Conservation (phyloP, 1,139 yeast species). For the Geotrichum aggregatum region DNA sequence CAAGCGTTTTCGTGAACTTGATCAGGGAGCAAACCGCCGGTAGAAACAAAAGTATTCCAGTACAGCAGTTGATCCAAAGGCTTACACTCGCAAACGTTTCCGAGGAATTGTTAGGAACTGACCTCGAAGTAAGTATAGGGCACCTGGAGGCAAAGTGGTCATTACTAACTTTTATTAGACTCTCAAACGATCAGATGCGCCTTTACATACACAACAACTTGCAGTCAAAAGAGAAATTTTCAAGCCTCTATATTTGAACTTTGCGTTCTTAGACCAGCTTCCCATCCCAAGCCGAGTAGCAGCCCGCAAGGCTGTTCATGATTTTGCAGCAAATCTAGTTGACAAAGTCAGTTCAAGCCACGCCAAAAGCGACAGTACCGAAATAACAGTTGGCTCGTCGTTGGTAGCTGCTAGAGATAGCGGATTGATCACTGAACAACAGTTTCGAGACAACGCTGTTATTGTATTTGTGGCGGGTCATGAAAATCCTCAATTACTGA, state of each 20-base stretch:
- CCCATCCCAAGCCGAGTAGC: constrained; percentile 49
- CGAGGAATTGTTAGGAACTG: constrained; percentile 49
- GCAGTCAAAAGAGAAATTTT: constrained; percentile 53
- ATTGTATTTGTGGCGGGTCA: constrained; percentile 58
- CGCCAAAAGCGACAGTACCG: constrained; percentile 30
- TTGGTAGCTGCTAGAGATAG: constrained; percentile 42
- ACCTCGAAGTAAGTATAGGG: constrained; percentile 39
- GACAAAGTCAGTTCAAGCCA: constrained; percentile 31
- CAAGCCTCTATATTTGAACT: constrained; percentile 52
- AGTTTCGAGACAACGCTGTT: constrained; percentile 54
- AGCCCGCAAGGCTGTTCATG: constrained; percentile 46
- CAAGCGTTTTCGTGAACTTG: constrained; percentile 21
- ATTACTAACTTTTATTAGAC: constrained; percentile 25
- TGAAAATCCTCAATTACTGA: constrained; percentile 56
- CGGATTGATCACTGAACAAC: constrained; percentile 44
- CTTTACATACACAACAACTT: constrained; percentile 43
- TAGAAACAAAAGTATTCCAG: constrained; percentile 26
- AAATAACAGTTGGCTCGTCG: constrained; percentile 35
- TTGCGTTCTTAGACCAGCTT: constrained; percentile 50
- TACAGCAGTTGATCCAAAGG: constrained; percentile 47
- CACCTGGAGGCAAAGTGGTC: neutral
- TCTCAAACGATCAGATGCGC: constrained; percentile 34
- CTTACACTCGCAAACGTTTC: constrained; percentile 51
- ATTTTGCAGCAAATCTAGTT: constrained; percentile 43
- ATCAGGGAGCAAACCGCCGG: constrained; percentile 19